These are phyloP conservation scores for Cryptococcus sp. DNA, from an alignment of 1,284 basidiomycete species.

Conservation along the genomic window DNA sequence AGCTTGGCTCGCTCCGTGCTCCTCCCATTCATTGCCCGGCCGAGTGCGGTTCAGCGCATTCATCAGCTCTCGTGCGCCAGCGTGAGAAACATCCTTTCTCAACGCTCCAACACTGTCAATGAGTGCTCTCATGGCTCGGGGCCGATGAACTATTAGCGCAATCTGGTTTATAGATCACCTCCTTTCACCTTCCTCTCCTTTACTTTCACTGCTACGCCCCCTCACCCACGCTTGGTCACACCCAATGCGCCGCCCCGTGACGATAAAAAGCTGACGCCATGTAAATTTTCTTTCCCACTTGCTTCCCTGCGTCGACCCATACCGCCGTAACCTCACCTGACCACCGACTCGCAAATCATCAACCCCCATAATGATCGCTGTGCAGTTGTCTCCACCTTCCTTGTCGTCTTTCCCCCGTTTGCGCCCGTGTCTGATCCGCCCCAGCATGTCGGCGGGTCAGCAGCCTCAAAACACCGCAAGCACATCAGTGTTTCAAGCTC, in stretches of 20 bases:
- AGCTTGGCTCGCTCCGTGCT: too few species aligned
- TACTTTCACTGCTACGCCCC: constrained; percentile 3
- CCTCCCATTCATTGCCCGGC: too few species aligned
- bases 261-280: constrained; percentile 1
- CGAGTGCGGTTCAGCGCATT: too few species aligned
- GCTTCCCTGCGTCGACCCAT: constrained; percentile 4
- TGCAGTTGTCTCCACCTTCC: constrained; percentile 22
- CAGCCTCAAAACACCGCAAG: constrained; percentile 9
- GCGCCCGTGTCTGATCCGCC: constrained; percentile 5
- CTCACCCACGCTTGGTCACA: background rate
- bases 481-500: constrained; percentile 47
- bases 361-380: constrained; percentile 23
- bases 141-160: too few species aligned
- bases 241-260: background rate
- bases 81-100: too few species aligned
- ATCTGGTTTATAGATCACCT: background rate
- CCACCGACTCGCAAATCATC: constrained; percentile 2
- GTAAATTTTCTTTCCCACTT: constrained; percentile 6
- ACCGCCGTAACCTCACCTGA: background rate
- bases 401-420: constrained; percentile 17
- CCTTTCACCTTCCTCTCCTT: constrained; percentile 9
- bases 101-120: too few species aligned
- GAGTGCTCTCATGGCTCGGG: too few species aligned
- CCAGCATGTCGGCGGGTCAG: constrained; percentile 21
- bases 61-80: too few species aligned